Base-by-base conservation (phyloP, 78 protist species). In the Thecamonas trahens region DNA sequence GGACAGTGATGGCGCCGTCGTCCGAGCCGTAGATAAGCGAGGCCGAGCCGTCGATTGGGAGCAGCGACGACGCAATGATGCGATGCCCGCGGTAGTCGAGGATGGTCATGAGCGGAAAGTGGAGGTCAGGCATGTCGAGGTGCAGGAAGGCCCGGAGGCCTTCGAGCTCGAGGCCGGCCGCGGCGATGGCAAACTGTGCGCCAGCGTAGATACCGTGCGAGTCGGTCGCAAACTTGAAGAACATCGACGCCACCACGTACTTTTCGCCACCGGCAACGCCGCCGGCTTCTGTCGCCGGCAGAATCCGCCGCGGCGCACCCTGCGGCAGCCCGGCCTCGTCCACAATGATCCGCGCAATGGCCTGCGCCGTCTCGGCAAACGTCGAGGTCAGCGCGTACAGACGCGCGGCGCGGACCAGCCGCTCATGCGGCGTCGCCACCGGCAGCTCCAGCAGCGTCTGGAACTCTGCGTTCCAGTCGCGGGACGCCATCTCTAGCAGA, bases 1-100 rank as follows among this genome's bases (percentile, higher is more conserved):
- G 57, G 15, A 66, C 71, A 1, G 71, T 45, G 34, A 22, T 15
- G 53, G 58, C 71, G 18, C 37, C 71, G 40, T 66, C 71, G 26
- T 38, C 38, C 18, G 50, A 35, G 11, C 71, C 71, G 40, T 66
- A 66, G 17, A 45, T 4, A 39, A 61, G 37, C 7, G 44, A 37
- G 17, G 3, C 42, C 28, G 11, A n/a, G n/a, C n/a, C n/a, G 42
- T 34, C 9, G 22, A 61, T 9, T 4, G 66, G 66, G 29, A 61
- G 45, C 38, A 32, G 50, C 31, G 66, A 39, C 44, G 28, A 37
- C 44, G 66, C 66, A 1, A 34, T 6, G 47, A 61, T 17, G 28
- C 66, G 39, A 11, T n/a, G 37, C 15, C 66, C 66, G 3, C 42
- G 7, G 66, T 32, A 61, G 38, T 61, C 66, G n/a, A 61, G 1